Conservation (phyloP, 2,329 filamentous ascomycete species). For the Xylaria multiplex region DNA sequence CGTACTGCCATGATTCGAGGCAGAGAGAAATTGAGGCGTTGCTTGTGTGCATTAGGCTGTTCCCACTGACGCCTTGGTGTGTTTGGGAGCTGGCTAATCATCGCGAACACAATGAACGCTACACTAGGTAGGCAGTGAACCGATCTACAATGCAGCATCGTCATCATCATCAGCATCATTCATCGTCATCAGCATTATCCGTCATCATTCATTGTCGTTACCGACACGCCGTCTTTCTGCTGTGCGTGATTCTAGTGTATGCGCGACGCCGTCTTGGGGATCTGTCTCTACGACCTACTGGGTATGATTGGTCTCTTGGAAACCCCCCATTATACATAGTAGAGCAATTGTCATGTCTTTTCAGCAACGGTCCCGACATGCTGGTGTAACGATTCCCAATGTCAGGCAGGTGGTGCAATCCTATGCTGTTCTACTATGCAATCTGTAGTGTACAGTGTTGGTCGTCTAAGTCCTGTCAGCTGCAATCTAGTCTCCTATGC, state of each 20-base stretch:
- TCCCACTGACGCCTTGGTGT: conserved; percentile 27
- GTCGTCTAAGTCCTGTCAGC: conserved; percentile 27
- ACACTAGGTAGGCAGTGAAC: conserved; percentile 5
- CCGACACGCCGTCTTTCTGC: conserved; percentile 22
- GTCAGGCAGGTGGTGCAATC: conserved; percentile 28
- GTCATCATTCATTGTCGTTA: conserved; percentile 26
- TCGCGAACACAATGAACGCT: conserved; percentile 14
- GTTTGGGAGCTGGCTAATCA: conserved; percentile 20
- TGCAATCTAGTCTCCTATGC: conserved; percentile 32
- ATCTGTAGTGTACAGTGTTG: not conserved
- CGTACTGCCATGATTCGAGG: conserved; percentile 25
- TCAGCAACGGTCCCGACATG: conserved; percentile 20
- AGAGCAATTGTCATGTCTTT: conserved; percentile 11
- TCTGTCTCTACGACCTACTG: conserved; percentile 8
- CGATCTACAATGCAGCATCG: conserved; percentile 34
- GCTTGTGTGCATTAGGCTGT: conserved; percentile 36
- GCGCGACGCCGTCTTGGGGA: conserved; percentile 23
- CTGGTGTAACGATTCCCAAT: conserved; percentile 22
- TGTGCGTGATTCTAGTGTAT: conserved; percentile 19
- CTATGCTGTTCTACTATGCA: conserved; percentile 21
- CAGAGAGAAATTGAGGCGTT: conserved; percentile 29
- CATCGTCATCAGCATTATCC: conserved; percentile 5
- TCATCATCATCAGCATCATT: conserved; percentile 23
- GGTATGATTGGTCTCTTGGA: conserved; percentile 16
- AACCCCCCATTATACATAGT: not conserved